Evolutionary conservation across 2,329 filamentous ascomycete species (phyloP).

Genomic region (Diaporthe amygdali): DNA sequence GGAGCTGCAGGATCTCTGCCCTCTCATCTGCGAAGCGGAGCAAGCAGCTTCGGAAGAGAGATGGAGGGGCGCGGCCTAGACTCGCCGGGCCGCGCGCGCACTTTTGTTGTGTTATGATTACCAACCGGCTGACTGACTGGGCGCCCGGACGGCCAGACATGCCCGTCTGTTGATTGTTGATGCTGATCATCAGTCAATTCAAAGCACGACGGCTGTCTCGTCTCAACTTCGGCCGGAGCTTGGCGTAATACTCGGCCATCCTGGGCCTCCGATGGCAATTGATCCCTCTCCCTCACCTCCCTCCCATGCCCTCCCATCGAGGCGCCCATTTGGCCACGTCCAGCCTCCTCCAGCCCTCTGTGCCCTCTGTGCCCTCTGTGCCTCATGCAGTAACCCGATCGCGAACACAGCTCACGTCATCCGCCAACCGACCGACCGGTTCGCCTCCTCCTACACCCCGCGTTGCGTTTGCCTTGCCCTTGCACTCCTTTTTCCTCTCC

Average conservation of each 20-base stretch:
- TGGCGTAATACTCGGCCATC: background rate
- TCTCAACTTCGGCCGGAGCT: conserved; percentile 5
- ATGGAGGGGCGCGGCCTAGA: background rate
- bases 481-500: background rate
- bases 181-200: background rate
- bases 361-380: no score
- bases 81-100: background rate
- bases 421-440: background rate
- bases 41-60: background rate
- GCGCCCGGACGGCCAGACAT: background rate
- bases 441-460: conserved; percentile 2
- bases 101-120: background rate
- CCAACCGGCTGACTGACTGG: background rate
- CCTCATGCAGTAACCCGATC: background rate
- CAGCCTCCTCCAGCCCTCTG: background rate
- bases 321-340: background rate
- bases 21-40: no score
- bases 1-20: conserved; percentile 12
- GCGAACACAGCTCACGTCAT: conserved; percentile 11
- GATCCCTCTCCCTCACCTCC: background rate
- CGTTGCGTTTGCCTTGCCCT: no score
- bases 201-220: conserved; percentile 1
- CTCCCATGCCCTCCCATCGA: background rate
- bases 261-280: no score
- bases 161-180: background rate